Evolutionary conservation across 805 yeast genomes (phyloP).

Genomic region (Yarrowia sp.): DNA sequence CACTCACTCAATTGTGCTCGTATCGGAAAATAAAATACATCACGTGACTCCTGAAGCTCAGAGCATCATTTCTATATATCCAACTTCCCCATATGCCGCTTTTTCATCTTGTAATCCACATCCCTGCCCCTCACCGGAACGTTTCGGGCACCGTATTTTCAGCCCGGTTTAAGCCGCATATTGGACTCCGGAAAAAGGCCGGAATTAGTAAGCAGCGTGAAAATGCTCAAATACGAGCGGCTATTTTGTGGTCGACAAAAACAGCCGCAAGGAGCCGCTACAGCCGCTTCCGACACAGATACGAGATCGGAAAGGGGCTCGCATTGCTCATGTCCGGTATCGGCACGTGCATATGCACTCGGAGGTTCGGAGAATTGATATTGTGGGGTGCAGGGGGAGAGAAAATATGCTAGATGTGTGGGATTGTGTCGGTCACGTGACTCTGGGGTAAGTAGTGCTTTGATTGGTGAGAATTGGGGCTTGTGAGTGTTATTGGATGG

Average conservation of each 20-base stretch:
- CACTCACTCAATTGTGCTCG: background rate
- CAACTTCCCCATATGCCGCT: background rate
- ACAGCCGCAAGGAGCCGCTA: background rate
- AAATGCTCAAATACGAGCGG: background rate
- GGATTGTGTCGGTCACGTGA: background rate
- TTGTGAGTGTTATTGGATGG: no score
- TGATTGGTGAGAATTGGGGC: no score
- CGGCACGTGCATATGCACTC: conserved; percentile 4
- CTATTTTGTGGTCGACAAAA: background rate
- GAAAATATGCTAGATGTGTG: background rate
- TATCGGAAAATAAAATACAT: background rate
- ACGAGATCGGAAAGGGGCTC: background rate
- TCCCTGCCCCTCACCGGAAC: conserved; percentile 14
- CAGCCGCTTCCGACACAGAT: background rate
- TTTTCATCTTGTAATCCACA: background rate
- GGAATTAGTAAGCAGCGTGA: background rate
- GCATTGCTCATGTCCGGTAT: background rate
- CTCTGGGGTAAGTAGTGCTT: no score
- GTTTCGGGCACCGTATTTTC: background rate
- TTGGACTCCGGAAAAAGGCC: background rate
- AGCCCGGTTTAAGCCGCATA: background rate
- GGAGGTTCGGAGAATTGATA: background rate
- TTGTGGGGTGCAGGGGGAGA: background rate
- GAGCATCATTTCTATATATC: background rate
- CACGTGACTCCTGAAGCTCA: background rate